phyloP scores from a whole-genome alignment of 176 grass and related monocot genomes.

The Oryza glaberrima region DNA sequence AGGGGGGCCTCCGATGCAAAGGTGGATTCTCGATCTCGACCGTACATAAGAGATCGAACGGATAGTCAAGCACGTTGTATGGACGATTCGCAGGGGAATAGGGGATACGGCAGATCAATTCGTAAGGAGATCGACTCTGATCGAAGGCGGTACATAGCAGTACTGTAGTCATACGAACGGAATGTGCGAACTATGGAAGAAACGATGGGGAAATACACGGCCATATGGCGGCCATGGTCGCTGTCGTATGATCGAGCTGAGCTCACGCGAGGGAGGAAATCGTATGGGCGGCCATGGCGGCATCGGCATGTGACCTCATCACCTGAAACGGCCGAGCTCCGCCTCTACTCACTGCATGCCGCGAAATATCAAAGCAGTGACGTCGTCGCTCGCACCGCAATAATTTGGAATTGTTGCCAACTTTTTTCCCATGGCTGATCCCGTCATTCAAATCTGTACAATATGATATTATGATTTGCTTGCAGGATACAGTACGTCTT shows the following conservation, averaged over 20 bases:
- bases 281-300: constrained; percentile 9
- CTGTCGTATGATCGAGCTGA: constrained; percentile 18
- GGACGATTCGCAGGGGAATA: no score
- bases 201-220: neutral
- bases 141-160: no score
- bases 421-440: neutral
- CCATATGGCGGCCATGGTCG: neutral
- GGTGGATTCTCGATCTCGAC: neutral
- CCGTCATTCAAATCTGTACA: neutral
- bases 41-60: neutral
- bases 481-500: neutral
- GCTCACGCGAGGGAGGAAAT: constrained; percentile 10
- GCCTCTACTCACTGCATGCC: neutral
- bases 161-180: neutral
- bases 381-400: neutral
- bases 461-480: neutral
- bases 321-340: neutral
- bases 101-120: no score
- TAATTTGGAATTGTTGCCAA: neutral
- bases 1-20: neutral
- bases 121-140: neutral
- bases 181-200: neutral
- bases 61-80: no score
- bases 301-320: constrained; percentile 20
- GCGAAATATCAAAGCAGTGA: neutral